Base-by-base conservation (phyloP, 768 basidiomycete genomes). In the Boletus huronensis region DNA sequence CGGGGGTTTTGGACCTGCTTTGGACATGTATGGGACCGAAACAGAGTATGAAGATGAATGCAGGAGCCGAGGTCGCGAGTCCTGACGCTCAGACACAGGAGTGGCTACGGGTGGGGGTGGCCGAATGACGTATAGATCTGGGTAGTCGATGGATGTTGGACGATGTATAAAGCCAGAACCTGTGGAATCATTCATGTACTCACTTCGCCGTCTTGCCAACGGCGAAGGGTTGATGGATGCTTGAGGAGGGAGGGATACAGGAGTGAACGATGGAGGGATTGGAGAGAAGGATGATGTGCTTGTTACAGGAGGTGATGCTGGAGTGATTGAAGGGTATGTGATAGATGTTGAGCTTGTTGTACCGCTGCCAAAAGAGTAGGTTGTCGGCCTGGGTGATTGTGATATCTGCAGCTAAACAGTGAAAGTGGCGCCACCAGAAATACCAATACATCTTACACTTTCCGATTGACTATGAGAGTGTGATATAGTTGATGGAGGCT, bases 191-290 rank as follows among this genome's bases (percentile, higher is more conserved):
- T 93, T 90, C 44, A 91, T 74, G 64, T 85, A 93, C 58, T 93
- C 90, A 59, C 83, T 88, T 43, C 81, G 71, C 51, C 89, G 83
- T 52, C 90, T 80, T 6, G 89, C 78, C 5, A 92, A 75, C 6
- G 88, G 78, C 17, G 87, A 85, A 26, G 87, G 84, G 61, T 91
- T 91, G 58, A 93, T 85, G 28, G 93, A 91, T 10, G 90, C 91
- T 68, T 84, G 87, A 2, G 93, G 93, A 11, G 91, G 93, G 0
- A 88, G 79, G 0, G 88, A 75, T 47, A 73, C 73, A 44, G 74
- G 55, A 17, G 67, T 70, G 55, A 79, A 78, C 34, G 67, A 59
- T 29, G 71, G 64, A 44, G 77, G 57, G 10, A 75, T 70, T 19
- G 78, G 64, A 53, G 70, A 64, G 62, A 77, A 76, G 26, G 78